Base-by-base conservation (phyloP, 2,329 filamentous ascomycete genomes). In the Ophiostoma montium region DNA sequence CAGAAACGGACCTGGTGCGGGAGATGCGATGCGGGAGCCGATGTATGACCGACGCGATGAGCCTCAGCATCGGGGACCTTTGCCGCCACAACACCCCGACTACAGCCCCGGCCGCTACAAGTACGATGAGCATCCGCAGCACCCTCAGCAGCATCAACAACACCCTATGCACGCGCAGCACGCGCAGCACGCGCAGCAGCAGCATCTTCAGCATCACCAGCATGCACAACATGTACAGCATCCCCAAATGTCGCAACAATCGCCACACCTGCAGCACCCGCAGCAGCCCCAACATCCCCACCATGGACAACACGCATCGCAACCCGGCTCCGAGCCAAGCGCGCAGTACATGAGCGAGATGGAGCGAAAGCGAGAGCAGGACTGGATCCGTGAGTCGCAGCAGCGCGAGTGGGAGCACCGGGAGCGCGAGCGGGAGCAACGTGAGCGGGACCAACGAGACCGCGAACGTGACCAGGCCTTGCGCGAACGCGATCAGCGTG, bases 71-170 rank as follows among this genome's bases (percentile, higher is more conserved):
- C 62, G 64, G 12, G 32, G 36, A 2, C 32, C 31, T 5, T 64
- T 54, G 36, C 64, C 55, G 47, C 65, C 59, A 15, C 42, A 44
- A 9, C 27, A 44, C n/a, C 42, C 30, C 55, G 75, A 78, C 48
- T 78, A 77, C 57, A 74, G 74, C 52, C 67, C 68, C 0, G 75
- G 79, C 42, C 67, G 71, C 2, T 56, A 69, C 13, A 69, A 73
- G 44, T 76, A 72, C 54, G 75, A 80, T 50, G 74, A 78, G 18
- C 35, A 48, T 38, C 49, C 49, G 13, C 35, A 74, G 41, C 76
- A 69, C 50, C 65, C 71, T 50, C 45, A 27, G 23, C 35, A 47
- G 10, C 42, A 18, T 18, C 35, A 18, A 15, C 15, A 36, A 15
- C 35, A 18, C 16, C 7, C 6, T 3, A 36, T n/a, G 35, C 15